Base-by-base conservation (phyloP, 179 eudicot species). In the Silene noctiflora region DNA sequence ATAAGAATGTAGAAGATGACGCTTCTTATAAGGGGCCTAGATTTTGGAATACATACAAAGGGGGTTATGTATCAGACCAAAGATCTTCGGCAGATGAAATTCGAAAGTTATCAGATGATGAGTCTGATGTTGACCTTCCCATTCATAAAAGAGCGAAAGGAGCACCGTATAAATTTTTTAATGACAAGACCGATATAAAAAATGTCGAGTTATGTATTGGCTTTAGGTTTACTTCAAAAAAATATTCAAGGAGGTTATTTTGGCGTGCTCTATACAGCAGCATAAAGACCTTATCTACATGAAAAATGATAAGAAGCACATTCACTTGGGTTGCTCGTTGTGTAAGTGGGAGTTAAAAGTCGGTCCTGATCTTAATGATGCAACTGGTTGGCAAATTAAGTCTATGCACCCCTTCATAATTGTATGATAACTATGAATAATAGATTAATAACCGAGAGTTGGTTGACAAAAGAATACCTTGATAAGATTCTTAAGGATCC, bases 401-500 rank as follows among this genome's bases (percentile, higher is more conserved):
- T 55, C 64, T 0, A 31, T 76, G 24, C 69, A 76, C 17, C 69
- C 62, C 2, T 42, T 4, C 79, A 76, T 16, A 21, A 6, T 7
- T 76, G 74, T 22, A 11, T 5, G 1, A 76, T 60, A 31, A 69
- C 79, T 1, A 69, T 69, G 21, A 9, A 31, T 0, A 76, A 76
- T 6, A 59, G 68, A 10, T 11, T 69, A 2, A 60, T 76, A 0
- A 42, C 74, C 4, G 20, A 24, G 14, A 22, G 8, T 12, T 76
- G 79, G 74, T 13, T 76, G 10, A 44, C 17, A 0, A 4, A 42
- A 39, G 61, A 69, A 16, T 76, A 76, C 14, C 5, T 69, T 0
- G 48, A 76, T 14, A 42, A 4, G 12, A 42, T 76, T 22, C 20
- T 76, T 6, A 76, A 74, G 61, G 25, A 76, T 46, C 74, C 74